Evolutionary conservation across 1,139 yeast species (phyloP).

Genomic region (Kodamaea anthophila): DNA sequence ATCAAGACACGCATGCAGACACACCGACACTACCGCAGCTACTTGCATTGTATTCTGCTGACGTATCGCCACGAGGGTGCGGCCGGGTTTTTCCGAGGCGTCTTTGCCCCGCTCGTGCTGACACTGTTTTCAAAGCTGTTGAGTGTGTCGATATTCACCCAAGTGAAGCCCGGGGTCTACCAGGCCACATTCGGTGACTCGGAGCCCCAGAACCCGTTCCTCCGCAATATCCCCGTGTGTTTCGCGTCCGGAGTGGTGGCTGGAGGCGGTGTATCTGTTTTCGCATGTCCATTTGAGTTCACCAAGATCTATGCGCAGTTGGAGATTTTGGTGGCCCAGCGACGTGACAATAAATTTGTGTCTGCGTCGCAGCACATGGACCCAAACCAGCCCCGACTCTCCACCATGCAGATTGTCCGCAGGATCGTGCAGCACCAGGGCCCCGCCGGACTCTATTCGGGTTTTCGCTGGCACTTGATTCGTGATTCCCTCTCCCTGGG

Average conservation of each 20-base stretch:
- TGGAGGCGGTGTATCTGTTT: slow-evolving; percentile 57
- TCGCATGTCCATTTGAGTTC: slow-evolving; percentile 84
- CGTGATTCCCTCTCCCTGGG: slow-evolving; percentile 73
- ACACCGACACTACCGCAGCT: slow-evolving; percentile 50
- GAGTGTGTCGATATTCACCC: slow-evolving; percentile 62
- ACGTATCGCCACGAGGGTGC: slow-evolving; percentile 62
- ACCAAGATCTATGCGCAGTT: slow-evolving; percentile 79
- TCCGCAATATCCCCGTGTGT: slow-evolving; percentile 60
- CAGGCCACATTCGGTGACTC: slow-evolving; percentile 17
- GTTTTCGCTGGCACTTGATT: slow-evolving; percentile 57
- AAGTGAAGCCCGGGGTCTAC: slow-evolving; percentile 46
- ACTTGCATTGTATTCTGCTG: slow-evolving; percentile 51
- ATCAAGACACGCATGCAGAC: slow-evolving; percentile 84
- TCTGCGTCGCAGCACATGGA: neutral
- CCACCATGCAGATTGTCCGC: slow-evolving; percentile 36
- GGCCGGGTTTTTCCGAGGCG: slow-evolving; percentile 70
- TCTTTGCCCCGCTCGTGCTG: slow-evolving; percentile 64
- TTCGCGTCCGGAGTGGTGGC: slow-evolving; percentile 60
- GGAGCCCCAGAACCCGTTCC: slow-evolving; percentile 28
- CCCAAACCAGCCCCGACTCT: slow-evolving; percentile 1
- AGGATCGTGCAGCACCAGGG: slow-evolving; percentile 58
- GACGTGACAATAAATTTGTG: neutral
- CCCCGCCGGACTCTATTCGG: slow-evolving; percentile 59
- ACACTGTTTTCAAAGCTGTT: slow-evolving; percentile 61
- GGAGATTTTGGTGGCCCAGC: slow-evolving; percentile 34